Evolutionary conservation across 148 eudicot species (phyloP).

Genomic region (Silene conica): DNA sequence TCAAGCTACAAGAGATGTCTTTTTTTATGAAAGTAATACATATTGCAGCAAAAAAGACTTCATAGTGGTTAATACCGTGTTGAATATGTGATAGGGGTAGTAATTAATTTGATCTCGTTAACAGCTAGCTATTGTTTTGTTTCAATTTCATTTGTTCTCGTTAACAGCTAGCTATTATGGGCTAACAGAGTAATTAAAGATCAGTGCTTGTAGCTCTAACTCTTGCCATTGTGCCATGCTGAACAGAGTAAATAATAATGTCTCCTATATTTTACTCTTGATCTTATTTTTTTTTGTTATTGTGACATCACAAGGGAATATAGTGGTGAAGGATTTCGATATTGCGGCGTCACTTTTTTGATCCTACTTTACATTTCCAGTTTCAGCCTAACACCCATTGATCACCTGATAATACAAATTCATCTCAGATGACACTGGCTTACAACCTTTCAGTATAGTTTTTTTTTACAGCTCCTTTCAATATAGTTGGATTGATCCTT

Average conservation of each 20-base stretch:
- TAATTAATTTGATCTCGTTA: too few species aligned
- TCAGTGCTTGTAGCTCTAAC: too few species aligned
- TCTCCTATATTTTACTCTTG: neutral
- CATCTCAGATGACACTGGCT: conserved; percentile 36
- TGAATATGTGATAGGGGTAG: neutral
- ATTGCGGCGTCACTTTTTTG: conserved; percentile 38
- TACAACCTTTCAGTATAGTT: conserved; percentile 43
- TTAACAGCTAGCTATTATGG: too few species aligned
- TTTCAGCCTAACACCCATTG: conserved; percentile 31
- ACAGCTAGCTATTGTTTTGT: too few species aligned
- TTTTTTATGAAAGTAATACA: neutral
- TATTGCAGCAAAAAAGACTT: neutral
- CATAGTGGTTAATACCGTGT: neutral
- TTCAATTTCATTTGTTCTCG: too few species aligned
- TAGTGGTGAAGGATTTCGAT: conserved; percentile 50
- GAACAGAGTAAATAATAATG: too few species aligned
- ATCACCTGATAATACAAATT: conserved; percentile 26
- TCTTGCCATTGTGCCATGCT: too few species aligned
- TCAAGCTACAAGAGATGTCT: neutral
- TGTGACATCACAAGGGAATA: conserved; percentile 38
- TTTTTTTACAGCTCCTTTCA: too few species aligned
- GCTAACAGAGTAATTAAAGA: too few species aligned
- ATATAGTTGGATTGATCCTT: conserved; percentile 44
- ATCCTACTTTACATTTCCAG: conserved; percentile 28
- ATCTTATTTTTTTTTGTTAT: neutral